These are phyloP conservation scores for Gelatoporia subvermispora DNA, from an alignment of 768 basidiomycete genomes.

Conservation along the genomic window DNA sequence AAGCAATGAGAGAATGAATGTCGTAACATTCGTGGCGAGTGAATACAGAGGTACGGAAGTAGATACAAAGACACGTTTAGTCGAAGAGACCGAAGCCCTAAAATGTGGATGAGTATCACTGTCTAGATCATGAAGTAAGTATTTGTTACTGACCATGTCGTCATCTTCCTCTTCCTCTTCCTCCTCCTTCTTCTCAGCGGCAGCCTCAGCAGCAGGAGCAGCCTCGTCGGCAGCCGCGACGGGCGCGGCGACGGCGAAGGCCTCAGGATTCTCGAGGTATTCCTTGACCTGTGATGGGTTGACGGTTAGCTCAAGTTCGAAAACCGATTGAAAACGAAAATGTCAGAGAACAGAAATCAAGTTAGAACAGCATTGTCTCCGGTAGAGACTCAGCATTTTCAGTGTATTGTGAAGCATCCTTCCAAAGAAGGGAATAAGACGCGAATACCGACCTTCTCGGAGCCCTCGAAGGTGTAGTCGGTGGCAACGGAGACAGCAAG, in stretches of 20 bases:
- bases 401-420: slow-evolving; percentile 53
- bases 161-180: slow-evolving; percentile 86
- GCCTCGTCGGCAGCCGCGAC: slow-evolving; percentile 53
- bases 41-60: slow-evolving; percentile 13
- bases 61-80: slow-evolving; percentile 32
- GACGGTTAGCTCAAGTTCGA: slow-evolving; percentile 25
- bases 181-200: slow-evolving; percentile 55
- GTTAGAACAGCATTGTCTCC: slow-evolving; percentile 33
- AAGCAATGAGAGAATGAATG: too few species aligned
- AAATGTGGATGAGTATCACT: slow-evolving; percentile 2
- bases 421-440: slow-evolving; percentile 12
- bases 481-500: slow-evolving; percentile 84
- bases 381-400: slow-evolving; percentile 74
- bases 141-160: slow-evolving; percentile 77
- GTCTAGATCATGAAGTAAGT: not conserved
- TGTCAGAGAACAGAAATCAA: slow-evolving; percentile 21
- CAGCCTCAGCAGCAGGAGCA: slow-evolving; percentile 48
- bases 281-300: slow-evolving; percentile 70
- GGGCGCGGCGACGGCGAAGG: slow-evolving; percentile 84
- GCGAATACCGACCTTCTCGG: slow-evolving; percentile 70
- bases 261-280: slow-evolving; percentile 95
- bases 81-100: slow-evolving; percentile 96
- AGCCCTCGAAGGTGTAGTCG: slow-evolving; percentile 91
- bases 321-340: slow-evolving; percentile 25
- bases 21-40: not conserved